Evolutionary conservation across 192 early-diverging fungal species (phyloP).

Genomic region (Coemansia sp.): DNA sequence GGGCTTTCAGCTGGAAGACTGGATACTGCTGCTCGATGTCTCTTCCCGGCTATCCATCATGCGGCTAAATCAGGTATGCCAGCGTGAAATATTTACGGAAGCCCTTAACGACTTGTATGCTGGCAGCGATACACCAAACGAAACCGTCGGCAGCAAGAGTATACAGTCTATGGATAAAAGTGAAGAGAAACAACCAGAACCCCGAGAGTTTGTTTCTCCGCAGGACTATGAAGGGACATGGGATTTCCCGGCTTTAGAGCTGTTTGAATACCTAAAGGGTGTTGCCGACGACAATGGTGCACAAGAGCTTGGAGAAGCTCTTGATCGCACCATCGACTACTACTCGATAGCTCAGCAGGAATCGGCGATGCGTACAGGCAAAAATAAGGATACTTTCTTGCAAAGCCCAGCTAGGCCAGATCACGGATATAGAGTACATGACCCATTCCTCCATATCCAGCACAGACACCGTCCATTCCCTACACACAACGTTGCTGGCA

Average conservation of each 20-base stretch:
- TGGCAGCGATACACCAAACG: not conserved
- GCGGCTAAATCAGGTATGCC: slow-evolving; percentile 34
- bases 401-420: not conserved
- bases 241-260: slow-evolving; percentile 21
- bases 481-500: not conserved
- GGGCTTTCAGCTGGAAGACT: slow-evolving; percentile 18
- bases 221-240: too few relatives aligned
- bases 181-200: not conserved
- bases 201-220: not conserved
- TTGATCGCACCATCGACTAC: slow-evolving; percentile 24
- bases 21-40: slow-evolving; percentile 29
- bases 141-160: not conserved
- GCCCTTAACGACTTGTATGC: not conserved
- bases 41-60: slow-evolving; percentile 35
- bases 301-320: slow-evolving; percentile 18
- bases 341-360: slow-evolving; percentile 30
- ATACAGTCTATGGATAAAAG: not conserved
- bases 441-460: not conserved
- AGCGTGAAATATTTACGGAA: slow-evolving; percentile 19
- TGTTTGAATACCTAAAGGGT: slow-evolving; percentile 11
- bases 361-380: slow-evolving; percentile 19
- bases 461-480: not conserved
- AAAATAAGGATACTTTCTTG: too few relatives aligned
- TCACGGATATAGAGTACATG: not conserved
- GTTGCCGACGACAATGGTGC: slow-evolving; percentile 36